phyloP scores from a whole-genome alignment of 2,329 filamentous ascomycete species.

The Ophiosphaerella herpotricha region DNA sequence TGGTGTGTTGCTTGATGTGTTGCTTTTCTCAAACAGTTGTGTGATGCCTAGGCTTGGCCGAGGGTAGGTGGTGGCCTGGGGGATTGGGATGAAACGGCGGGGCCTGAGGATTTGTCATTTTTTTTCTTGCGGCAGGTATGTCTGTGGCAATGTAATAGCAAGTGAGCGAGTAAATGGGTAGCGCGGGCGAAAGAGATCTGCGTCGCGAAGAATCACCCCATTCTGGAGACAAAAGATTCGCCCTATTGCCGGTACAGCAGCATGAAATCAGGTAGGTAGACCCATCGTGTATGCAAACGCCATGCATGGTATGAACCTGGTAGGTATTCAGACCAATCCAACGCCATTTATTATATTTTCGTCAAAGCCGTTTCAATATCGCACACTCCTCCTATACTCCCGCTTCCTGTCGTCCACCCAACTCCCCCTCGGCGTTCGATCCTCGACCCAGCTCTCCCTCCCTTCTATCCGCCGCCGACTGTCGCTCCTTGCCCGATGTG shows the following conservation, averaged over 20 bases:
- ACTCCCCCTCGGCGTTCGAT: slow-evolving; percentile 29
- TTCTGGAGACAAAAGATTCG: too few species aligned
- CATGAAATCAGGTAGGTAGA: too few species aligned
- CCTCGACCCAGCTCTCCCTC: slow-evolving; percentile 26
- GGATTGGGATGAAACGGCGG: not conserved
- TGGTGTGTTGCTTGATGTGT: too few species aligned
- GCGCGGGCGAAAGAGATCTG: too few species aligned
- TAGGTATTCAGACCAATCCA: too few species aligned
- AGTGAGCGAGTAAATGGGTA: too few species aligned
- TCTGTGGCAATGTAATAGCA: too few species aligned
- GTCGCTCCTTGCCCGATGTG: slow-evolving; percentile 32
- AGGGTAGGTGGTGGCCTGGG: not conserved
- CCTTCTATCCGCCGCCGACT: slow-evolving; percentile 23
- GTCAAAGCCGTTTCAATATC: not conserved
- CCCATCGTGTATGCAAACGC: too few species aligned
- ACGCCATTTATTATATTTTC: too few species aligned
- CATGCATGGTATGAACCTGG: too few species aligned
- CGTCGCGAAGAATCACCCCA: too few species aligned
- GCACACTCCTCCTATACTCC: slow-evolving; percentile 31
- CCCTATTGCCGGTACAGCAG: too few species aligned
- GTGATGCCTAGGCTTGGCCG: not conserved
- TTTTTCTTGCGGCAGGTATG: not conserved
- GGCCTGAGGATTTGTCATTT: slow-evolving; percentile 8
- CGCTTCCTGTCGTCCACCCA: slow-evolving; percentile 26
- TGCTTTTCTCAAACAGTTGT: not conserved